Conservation (phyloP, 495 filamentous ascomycete genomes). For the Aspergillus coremiiformis region DNA sequence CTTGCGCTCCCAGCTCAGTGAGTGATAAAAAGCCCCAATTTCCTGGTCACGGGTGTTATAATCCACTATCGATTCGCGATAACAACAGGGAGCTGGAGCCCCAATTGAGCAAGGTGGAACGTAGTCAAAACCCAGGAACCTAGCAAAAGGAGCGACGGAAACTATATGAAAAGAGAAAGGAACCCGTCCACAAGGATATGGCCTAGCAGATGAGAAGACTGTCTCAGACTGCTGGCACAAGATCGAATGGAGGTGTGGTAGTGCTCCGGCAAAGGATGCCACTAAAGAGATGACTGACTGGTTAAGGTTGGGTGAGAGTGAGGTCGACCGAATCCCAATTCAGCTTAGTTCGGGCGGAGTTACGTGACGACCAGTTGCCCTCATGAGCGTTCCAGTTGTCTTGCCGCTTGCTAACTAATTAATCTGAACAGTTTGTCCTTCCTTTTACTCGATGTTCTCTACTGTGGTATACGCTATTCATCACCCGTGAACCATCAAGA, state of each 20-base stretch:
- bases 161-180: conserved; percentile 2
- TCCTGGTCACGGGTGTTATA: background rate
- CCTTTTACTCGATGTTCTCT: too few species aligned
- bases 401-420: too few species aligned
- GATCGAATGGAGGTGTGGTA: conserved; percentile 1
- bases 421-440: too few species aligned
- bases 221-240: conserved; percentile 11
- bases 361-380: background rate
- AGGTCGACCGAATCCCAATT: conserved; percentile 10
- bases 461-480: too few species aligned
- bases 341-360: conserved; percentile 8
- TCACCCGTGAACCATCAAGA: background rate
- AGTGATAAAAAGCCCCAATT: background rate
- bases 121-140: conserved; percentile 12
- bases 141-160: conserved; percentile 18
- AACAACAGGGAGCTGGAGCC: conserved; percentile 6
- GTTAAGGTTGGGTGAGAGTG: too few species aligned
- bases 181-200: background rate
- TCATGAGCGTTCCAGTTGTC: too few species aligned
- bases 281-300: conserved; percentile 1
- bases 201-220: conserved; percentile 7
- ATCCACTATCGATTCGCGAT: conserved; percentile 5
- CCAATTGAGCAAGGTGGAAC: conserved; percentile 15
- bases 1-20: background rate
- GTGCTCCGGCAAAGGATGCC: conserved; percentile 3